Evolutionary conservation across 108 stramenopile genomes (phyloP).

Genomic region (Pseudonitzschia multiseries): DNA sequence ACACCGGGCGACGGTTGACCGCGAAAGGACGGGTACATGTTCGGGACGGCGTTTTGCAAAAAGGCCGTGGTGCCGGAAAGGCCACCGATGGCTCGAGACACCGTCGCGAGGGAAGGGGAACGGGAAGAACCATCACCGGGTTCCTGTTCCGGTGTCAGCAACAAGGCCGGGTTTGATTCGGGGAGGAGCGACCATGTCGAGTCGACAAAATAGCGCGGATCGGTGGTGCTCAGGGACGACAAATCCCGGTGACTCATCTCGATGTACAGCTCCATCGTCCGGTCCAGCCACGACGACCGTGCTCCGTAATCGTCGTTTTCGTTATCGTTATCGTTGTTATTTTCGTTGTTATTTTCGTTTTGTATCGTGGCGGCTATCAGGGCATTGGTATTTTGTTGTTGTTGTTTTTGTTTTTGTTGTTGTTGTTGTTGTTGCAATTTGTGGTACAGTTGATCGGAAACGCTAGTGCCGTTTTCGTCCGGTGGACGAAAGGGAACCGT

Average conservation of each 20-base stretch:
- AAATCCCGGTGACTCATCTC: constrained; percentile 46
- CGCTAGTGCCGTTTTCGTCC: constrained; percentile 24
- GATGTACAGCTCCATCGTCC: constrained; percentile 40
- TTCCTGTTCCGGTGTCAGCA: constrained; percentile 15
- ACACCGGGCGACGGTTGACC: neutral
- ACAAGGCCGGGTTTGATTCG: constrained; percentile 38
- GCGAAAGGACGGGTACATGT: constrained; percentile 32
- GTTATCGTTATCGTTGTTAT: no score
- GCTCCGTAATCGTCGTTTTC: no score
- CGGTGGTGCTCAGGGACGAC: constrained; percentile 43
- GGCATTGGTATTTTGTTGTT: no score
- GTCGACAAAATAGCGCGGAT: constrained; percentile 49
- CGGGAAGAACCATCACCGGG: no score
- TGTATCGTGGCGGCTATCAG: no score
- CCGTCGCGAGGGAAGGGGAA: no score
- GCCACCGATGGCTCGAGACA: constrained; percentile 14
- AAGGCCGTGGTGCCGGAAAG: constrained; percentile 20
- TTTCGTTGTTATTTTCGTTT: constrained; percentile 28
- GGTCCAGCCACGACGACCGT: constrained; percentile 26
- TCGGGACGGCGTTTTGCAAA: constrained; percentile 23
- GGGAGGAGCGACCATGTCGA: constrained; percentile 62
- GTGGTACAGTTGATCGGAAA: constrained; percentile 44
- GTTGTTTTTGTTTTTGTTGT: constrained; percentile 9
- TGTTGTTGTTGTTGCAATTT: neutral
- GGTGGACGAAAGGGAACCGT: constrained; percentile 64